Conservation (phyloP, 2,329 filamentous ascomycete species). For the Monosporascus sp. region DNA sequence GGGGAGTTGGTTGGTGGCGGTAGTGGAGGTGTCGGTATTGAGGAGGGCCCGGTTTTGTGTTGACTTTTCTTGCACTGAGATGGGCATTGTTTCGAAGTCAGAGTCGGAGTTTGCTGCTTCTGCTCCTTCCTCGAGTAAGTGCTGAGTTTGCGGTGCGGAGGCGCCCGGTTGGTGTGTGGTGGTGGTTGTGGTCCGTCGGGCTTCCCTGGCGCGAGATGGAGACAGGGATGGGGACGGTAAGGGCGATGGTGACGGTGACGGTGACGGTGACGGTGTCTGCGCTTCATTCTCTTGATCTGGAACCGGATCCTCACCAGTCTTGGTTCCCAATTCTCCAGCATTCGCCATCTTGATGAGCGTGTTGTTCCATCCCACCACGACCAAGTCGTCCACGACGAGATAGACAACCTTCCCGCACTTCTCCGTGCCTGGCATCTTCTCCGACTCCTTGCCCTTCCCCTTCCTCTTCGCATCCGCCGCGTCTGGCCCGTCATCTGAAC, state of each 20-base stretch:
- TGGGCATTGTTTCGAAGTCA: constrained; percentile 34
- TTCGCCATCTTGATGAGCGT: constrained; percentile 27
- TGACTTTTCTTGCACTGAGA: constrained; percentile 15
- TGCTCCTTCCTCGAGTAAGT: constrained; percentile 22
- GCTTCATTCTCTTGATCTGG: constrained; percentile 6
- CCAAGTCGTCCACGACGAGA: constrained; percentile 40
- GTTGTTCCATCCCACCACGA: constrained; percentile 44
- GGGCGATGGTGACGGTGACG: neutral
- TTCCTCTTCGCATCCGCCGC: neutral
- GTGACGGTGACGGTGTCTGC: neutral
- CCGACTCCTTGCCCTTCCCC: constrained; percentile 5
- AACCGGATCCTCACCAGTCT: neutral
- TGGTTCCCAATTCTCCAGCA: constrained; percentile 1
- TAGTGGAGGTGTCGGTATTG: neutral
- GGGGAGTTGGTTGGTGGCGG: neutral
- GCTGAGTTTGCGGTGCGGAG: neutral
- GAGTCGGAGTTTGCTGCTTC: neutral
- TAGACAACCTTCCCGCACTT: constrained; percentile 30
- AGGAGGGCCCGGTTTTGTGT: constrained; percentile 14
- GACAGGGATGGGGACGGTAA: neutral
- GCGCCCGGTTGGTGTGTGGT: constrained; percentile 1
- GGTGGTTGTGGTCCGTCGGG: neutral
- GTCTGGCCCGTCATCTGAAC: neutral
- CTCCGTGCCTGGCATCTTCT: constrained; percentile 1
- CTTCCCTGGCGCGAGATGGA: neutral